phyloP scores from a whole-genome alignment of 495 filamentous ascomycete genomes.

The Apodospora peruviana region DNA sequence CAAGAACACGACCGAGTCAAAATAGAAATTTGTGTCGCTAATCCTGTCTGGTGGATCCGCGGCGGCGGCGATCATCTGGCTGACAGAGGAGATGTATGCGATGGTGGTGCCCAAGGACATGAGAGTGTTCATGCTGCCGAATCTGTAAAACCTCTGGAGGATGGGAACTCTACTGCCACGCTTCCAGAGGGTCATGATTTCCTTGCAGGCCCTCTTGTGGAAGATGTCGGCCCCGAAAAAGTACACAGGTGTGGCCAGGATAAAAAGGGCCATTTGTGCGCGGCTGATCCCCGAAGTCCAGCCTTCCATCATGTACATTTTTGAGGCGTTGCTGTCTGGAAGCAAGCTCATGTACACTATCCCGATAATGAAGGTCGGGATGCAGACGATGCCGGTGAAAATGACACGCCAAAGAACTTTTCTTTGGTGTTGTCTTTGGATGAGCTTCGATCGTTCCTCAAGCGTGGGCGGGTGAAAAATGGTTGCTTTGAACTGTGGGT shows the following conservation, averaged over 20 bases:
- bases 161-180: conserved; percentile 71
- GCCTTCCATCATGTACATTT: conserved; percentile 60
- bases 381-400: conserved; percentile 65
- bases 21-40: conserved; percentile 65
- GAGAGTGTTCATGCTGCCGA: conserved; percentile 95
- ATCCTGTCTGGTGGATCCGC: conserved; percentile 26
- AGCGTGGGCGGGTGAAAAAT: conserved; percentile 79
- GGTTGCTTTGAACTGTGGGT: conserved; percentile 57
- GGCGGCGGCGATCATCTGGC: conserved; percentile 68
- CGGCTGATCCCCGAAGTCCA: conserved; percentile 72
- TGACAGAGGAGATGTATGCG: conserved; percentile 81
- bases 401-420: conserved; percentile 60
- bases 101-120: conserved; percentile 85
- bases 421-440: conserved; percentile 58
- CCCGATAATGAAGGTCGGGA: conserved; percentile 86
- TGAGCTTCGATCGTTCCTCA: conserved; percentile 73
- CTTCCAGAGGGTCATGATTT: conserved; percentile 75
- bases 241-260: conserved; percentile 84
- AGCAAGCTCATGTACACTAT: conserved; percentile 89
- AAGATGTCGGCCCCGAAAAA: conserved; percentile 86
- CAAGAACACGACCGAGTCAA: conserved; percentile 90
- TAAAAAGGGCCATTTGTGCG: conserved; percentile 76
- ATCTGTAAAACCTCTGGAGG: conserved; percentile 75
- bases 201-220: conserved; percentile 71
- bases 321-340: conserved; percentile 45